A percentile compares a stretch with the other conserved stretches of the same genome.
Conservation (phyloP, 148 eudicot species). For the Spergularia bocconei region DNA sequence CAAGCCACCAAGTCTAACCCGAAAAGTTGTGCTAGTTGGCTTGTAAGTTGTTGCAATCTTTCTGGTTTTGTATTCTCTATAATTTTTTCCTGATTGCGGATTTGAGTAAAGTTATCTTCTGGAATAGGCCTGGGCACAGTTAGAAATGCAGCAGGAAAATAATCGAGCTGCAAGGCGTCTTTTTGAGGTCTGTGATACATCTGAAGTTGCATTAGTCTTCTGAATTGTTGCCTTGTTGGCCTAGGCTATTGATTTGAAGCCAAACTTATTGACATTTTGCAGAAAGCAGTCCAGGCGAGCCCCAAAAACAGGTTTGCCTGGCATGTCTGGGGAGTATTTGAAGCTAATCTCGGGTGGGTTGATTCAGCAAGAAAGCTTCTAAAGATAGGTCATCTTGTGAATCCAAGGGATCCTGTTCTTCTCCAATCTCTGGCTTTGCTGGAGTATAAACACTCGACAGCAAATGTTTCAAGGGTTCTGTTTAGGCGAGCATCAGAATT, state of each 20-base stretch:
- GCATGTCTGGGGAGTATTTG: slow-evolving; percentile 98
- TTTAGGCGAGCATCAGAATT: slow-evolving; percentile 76
- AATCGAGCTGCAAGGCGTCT: slow-evolving; percentile 61
- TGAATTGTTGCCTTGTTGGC: neutral
- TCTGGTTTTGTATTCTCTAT: too few species aligned
- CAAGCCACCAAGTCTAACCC: slow-evolving; percentile 92
- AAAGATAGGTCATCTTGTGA: slow-evolving; percentile 81
- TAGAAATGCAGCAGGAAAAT: slow-evolving; percentile 85
- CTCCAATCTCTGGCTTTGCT: slow-evolving; percentile 87
- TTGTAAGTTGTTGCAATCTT: slow-evolving; percentile 48
- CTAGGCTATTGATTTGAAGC: neutral
- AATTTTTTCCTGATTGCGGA: neutral
- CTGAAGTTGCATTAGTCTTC: neutral
- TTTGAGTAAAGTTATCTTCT: neutral
- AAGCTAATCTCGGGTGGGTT: slow-evolving; percentile 62
- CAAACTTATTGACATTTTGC: slow-evolving; percentile 20
- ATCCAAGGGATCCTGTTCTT: slow-evolving; percentile 96
- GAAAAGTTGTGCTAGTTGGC: slow-evolving; percentile 98
- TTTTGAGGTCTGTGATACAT: slow-evolving; percentile 63
- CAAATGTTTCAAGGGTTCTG: slow-evolving; percentile 69
- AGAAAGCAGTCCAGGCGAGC: slow-evolving; percentile 93
- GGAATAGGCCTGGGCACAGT: slow-evolving; percentile 92
- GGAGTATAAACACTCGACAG: slow-evolving; percentile 70
- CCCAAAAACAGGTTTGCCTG: slow-evolving; percentile 98
- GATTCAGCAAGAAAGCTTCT: slow-evolving; percentile 72